Percentiles rank a stretch among this genome's conserved stretches.
These are phyloP conservation scores for Alternaria ethzedia DNA, from an alignment of 2,329 filamentous ascomycete genomes.

Conservation along the genomic window DNA sequence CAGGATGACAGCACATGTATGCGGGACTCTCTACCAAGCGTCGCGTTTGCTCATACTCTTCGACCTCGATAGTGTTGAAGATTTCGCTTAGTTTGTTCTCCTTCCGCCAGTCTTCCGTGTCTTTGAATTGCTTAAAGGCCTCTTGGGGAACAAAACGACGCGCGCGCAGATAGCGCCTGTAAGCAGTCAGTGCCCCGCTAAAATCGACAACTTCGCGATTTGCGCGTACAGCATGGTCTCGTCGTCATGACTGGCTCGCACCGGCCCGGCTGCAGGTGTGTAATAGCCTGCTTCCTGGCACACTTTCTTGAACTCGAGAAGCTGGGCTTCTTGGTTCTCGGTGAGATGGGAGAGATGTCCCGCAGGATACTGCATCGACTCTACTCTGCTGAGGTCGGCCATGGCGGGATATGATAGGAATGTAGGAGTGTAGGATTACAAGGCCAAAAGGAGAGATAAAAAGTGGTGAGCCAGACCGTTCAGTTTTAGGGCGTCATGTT, in stretches of 20 bases:
- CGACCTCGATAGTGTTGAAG: slow-evolving; percentile 85
- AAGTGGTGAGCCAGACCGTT: slow-evolving; percentile 17
- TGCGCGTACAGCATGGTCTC: slow-evolving; percentile 69
- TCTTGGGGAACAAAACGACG: slow-evolving; percentile 80
- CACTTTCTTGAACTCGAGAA: slow-evolving; percentile 74
- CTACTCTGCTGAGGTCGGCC: slow-evolving; percentile 45
- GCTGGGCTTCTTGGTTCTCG: slow-evolving; percentile 68
- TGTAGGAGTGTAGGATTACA: neutral
- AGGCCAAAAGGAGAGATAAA: slow-evolving; percentile 4
- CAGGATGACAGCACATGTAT: slow-evolving; percentile 4
- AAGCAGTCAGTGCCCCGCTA: slow-evolving; percentile 33
- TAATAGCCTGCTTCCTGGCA: slow-evolving; percentile 71
- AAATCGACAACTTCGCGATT: slow-evolving; percentile 3
- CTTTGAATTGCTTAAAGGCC: slow-evolving; percentile 82
- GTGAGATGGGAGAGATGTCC: slow-evolving; percentile 84
- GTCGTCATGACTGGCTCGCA: slow-evolving; percentile 71
- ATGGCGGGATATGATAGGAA: slow-evolving; percentile 21
- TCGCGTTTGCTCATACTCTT: slow-evolving; percentile 81
- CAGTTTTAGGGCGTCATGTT: slow-evolving; percentile 33
- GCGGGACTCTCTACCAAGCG: slow-evolving; percentile 65
- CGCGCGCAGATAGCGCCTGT: slow-evolving; percentile 83
- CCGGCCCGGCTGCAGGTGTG: slow-evolving; percentile 52
- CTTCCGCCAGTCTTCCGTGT: slow-evolving; percentile 85
- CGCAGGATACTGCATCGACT: slow-evolving; percentile 66
- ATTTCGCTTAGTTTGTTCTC: slow-evolving; percentile 79